Conservation (phyloP, 768 basidiomycete species). For the Lyophyllum semitale region DNA sequence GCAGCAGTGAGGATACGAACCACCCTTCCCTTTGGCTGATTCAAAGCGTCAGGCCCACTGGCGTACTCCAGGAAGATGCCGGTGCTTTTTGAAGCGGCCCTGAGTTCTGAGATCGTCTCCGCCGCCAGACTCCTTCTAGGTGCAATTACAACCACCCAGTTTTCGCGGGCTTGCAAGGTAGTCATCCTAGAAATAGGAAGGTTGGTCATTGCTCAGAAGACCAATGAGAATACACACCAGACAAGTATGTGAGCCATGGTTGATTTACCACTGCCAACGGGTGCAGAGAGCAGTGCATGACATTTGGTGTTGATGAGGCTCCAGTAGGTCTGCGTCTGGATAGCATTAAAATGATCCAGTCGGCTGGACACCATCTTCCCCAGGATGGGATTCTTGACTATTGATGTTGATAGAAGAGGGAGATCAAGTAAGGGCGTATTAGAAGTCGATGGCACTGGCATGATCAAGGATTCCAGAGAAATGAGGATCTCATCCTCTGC, state of each 20-base stretch:
- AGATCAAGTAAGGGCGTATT: conserved; percentile 70
- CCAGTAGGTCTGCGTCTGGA: conserved; percentile 93
- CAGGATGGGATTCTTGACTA: conserved; percentile 48
- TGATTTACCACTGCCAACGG: conserved; percentile 82
- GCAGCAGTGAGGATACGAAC: conserved; percentile 62
- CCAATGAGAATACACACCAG: conserved; percentile 55
- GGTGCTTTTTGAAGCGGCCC: conserved; percentile 34
- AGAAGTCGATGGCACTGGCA: conserved; percentile 64
- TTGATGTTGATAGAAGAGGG: conserved; percentile 67
- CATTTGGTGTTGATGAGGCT: conserved; percentile 63
- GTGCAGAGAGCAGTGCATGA: conserved; percentile 77
- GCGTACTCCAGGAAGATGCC: conserved; percentile 40
- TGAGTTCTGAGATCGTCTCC: conserved; percentile 59
- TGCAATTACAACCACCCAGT: conserved; percentile 64
- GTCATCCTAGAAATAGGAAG: conserved; percentile 50
- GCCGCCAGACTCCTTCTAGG: conserved; percentile 58
- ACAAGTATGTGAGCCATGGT: conserved; percentile 66
- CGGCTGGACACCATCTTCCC: conserved; percentile 46
- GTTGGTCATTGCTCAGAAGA: conserved; percentile 8
- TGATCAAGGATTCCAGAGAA: conserved; percentile 65
- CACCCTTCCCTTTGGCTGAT: conserved; percentile 37
- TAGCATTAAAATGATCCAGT: conserved; percentile 68
- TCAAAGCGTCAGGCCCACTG: conserved; percentile 38
- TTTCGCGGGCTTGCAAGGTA: conserved; percentile 38
- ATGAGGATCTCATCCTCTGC: conserved; percentile 77